phyloP scores from a whole-genome alignment of 2,329 filamentous ascomycete species.

The Anisogramma anomala region DNA sequence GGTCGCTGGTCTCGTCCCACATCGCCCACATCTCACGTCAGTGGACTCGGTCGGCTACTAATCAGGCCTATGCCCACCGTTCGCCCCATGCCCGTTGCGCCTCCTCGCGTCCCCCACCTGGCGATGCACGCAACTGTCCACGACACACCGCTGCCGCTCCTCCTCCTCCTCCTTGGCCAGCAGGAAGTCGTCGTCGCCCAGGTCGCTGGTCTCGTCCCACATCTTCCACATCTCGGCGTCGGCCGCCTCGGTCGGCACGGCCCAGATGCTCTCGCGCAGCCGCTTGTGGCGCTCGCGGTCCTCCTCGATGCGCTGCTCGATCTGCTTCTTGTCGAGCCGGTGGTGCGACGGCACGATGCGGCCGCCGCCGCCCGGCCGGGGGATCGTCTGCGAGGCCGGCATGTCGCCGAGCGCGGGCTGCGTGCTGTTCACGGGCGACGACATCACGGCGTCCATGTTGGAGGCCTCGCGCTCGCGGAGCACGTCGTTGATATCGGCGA shows the following conservation, averaged over 20 bases:
- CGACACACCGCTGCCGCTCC: constrained; percentile 30
- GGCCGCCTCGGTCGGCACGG: constrained; percentile 53
- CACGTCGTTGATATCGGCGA: constrained; percentile 69
- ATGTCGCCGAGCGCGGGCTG: constrained; percentile 31
- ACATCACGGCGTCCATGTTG: constrained; percentile 41
- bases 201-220: constrained; percentile 78
- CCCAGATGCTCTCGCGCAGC: constrained; percentile 86
- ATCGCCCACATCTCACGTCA: too few species aligned
- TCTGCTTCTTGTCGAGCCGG: constrained; percentile 68
- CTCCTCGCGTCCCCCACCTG: constrained; percentile 11
- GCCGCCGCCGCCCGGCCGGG: constrained; percentile 20
- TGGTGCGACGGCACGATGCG: constrained; percentile 25
- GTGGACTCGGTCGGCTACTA: too few species aligned
- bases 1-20: too few species aligned
- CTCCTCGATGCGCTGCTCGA: constrained; percentile 94
- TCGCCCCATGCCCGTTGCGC: constrained; percentile 7
- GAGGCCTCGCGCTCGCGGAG: constrained; percentile 67
- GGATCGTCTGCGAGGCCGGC: constrained; percentile 30
- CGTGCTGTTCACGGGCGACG: constrained; percentile 34
- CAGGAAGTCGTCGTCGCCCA: constrained; percentile 76
- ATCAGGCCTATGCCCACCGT: constrained; percentile 11
- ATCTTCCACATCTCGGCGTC: constrained; percentile 65
- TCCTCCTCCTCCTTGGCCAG: constrained; percentile 61
- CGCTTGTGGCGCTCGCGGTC: constrained; percentile 92
- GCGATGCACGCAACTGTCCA: constrained; percentile 28